Conservation (phyloP, 768 basidiomycete species). For the Suillus occidentalis region DNA sequence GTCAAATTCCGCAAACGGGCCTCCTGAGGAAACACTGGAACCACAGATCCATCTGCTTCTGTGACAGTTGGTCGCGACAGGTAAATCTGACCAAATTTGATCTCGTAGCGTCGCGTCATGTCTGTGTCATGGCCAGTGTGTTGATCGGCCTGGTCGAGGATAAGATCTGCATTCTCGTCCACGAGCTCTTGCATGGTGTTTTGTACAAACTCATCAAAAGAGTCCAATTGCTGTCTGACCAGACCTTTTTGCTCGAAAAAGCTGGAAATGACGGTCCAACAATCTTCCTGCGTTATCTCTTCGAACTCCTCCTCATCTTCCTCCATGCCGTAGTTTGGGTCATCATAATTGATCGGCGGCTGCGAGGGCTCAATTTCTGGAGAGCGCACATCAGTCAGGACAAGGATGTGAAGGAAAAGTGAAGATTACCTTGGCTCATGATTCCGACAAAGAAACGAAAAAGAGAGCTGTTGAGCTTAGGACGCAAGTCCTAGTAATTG, state of each 20-base stretch:
- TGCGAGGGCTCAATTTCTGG: slow-evolving; percentile 50
- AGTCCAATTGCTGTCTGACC: slow-evolving; percentile 96
- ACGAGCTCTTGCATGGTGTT: slow-evolving; percentile 99
- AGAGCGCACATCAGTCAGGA: slow-evolving; percentile 35
- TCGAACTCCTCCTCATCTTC: slow-evolving; percentile 59
- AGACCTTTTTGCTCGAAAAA: slow-evolving; percentile 98
- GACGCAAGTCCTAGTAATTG: background rate
- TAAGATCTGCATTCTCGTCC: slow-evolving; percentile 93
- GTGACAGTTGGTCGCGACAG: slow-evolving; percentile 93
- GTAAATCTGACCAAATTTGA: slow-evolving; percentile 97
- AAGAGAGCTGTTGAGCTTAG: slow-evolving; percentile 4
- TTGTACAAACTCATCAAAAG: slow-evolving; percentile 98
- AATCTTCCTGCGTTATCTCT: slow-evolving; percentile 89
- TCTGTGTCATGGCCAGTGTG: slow-evolving; percentile 85
- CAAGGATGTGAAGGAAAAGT: slow-evolving; percentile 20
- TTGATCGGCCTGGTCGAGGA: slow-evolving; percentile 94
- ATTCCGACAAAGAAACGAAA: slow-evolving; percentile 1
- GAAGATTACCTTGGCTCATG: slow-evolving; percentile 34
- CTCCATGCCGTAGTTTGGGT: slow-evolving; percentile 55
- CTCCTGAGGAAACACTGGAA: slow-evolving; percentile 95
- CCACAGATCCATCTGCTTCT: slow-evolving; percentile 92
- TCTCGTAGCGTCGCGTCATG: slow-evolving; percentile 91
- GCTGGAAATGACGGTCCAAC: slow-evolving; percentile 93
- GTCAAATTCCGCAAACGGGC: slow-evolving; percentile 93
- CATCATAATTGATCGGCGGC: slow-evolving; percentile 55